Conservation (phyloP, 768 basidiomycete species). For the Clavaria fumosa region DNA sequence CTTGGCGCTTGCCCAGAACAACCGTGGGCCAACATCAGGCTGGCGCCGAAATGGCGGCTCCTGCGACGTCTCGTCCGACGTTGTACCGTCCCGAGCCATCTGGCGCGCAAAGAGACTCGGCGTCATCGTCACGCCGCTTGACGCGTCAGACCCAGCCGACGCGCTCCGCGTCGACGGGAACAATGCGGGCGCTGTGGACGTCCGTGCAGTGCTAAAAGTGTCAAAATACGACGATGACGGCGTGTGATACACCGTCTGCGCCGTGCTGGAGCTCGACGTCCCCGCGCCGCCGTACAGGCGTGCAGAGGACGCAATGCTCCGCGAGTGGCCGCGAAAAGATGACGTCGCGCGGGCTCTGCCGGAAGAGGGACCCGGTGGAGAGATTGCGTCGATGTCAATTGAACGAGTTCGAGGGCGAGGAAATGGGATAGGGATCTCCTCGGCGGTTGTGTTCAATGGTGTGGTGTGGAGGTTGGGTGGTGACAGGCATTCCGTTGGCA, state of each 20-base stretch:
- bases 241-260: conserved; percentile 55
- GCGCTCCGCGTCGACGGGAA: conserved; percentile 14
- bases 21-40: conserved; percentile 40
- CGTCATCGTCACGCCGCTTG: conserved; percentile 48
- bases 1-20: conserved; percentile 69
- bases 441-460: too few relatives aligned
- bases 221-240: conserved; percentile 68
- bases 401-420: too few relatives aligned
- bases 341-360: too few relatives aligned
- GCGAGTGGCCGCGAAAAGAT: too few relatives aligned
- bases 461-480: too few relatives aligned
- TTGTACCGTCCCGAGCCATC: conserved; percentile 2
- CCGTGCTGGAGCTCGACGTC: conserved; percentile 40
- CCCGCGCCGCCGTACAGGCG: too few relatives aligned
- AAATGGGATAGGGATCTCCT: too few relatives aligned
- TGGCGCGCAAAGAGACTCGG: conserved; percentile 34
- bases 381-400: too few relatives aligned
- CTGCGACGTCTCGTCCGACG: conserved; percentile 10
- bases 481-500: too few relatives aligned
- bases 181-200: too few relatives aligned
- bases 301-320: too few relatives aligned
- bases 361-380: too few relatives aligned
- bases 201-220: conserved; percentile 41
- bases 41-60: conserved; percentile 14
- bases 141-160: conserved; percentile 22